phyloP scores from a whole-genome alignment of 495 filamentous ascomycete genomes.

The Talaromyces liani region DNA sequence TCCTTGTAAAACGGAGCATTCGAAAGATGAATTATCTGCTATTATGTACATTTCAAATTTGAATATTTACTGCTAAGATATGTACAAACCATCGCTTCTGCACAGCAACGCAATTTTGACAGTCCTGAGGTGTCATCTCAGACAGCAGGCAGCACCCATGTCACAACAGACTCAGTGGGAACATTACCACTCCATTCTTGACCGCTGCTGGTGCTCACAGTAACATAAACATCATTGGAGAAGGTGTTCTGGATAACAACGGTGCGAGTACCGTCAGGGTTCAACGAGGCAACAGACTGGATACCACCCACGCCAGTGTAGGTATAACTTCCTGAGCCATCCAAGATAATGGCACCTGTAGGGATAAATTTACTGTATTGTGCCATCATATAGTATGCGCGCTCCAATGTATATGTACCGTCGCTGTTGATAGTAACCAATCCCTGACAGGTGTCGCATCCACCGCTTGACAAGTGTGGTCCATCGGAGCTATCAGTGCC shows the following conservation, averaged over 20 bases:
- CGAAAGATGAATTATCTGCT: background rate
- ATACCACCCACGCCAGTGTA: slow-evolving; percentile 33
- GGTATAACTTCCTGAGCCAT: slow-evolving; percentile 39
- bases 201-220: slow-evolving; percentile 32
- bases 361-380: slow-evolving; percentile 52
- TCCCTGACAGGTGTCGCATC: slow-evolving; percentile 38
- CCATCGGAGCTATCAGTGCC: slow-evolving; percentile 43
- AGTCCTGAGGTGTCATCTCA: background rate
- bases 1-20: background rate
- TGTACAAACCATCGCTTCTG: background rate
- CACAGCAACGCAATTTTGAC: background rate
- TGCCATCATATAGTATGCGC: slow-evolving; percentile 50
- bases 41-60: background rate
- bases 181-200: slow-evolving; percentile 47
- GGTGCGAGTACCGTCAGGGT: slow-evolving; percentile 43
- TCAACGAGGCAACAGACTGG: slow-evolving; percentile 43
- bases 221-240: slow-evolving; percentile 42
- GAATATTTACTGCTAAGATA: background rate
- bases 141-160: slow-evolving; percentile 39
- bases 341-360: slow-evolving; percentile 37
- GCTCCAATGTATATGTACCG: slow-evolving; percentile 38
- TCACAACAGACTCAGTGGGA: slow-evolving; percentile 38
- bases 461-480: slow-evolving; percentile 44
- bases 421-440: slow-evolving; percentile 33
- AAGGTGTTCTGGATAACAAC: slow-evolving; percentile 49